A percentile compares a stretch with the other conserved stretches of the same genome.
Evolutionary conservation across 108 stramenopile genomes (phyloP).

Genomic region (Nitzschia palea): DNA sequence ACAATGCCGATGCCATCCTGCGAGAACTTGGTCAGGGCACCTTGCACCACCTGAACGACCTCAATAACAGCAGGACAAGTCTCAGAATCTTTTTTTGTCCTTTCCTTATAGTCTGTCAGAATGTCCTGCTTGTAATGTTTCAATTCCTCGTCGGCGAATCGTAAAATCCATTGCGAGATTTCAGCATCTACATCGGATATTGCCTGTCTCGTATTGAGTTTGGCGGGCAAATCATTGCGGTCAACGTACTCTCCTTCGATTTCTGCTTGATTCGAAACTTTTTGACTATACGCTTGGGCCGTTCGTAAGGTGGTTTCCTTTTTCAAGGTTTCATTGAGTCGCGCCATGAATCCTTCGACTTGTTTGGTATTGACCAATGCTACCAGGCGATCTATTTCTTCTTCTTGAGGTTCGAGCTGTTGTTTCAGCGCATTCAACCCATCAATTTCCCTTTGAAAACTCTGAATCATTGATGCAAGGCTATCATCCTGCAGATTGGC

Average conservation of each 20-base stretch:
- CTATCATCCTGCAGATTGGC: not conserved
- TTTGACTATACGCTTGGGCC: not conserved
- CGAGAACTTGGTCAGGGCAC: slow-evolving; percentile 21
- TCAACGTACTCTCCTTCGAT: not conserved
- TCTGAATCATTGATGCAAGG: not conserved
- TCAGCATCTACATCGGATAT: slow-evolving; percentile 10
- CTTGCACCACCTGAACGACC: slow-evolving; percentile 21
- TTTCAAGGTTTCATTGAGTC: slow-evolving; percentile 16
- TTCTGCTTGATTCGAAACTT: not conserved
- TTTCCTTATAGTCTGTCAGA: not conserved
- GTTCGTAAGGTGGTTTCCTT: slow-evolving; percentile 17
- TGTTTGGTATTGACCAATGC: slow-evolving; percentile 13
- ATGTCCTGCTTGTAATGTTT: slow-evolving; percentile 7
- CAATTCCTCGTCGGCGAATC: slow-evolving; percentile 24
- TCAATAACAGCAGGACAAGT: slow-evolving; percentile 10
- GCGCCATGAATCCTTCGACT: slow-evolving; percentile 2
- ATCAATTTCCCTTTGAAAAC: not conserved
- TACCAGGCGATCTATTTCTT: not conserved
- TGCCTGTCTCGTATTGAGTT: not conserved
- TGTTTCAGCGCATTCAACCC: slow-evolving; percentile 1
- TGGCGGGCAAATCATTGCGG: not conserved
- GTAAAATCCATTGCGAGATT: slow-evolving; percentile 18
- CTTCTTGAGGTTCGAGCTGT: not conserved
- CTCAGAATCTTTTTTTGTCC: not conserved
- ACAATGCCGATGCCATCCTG: slow-evolving; percentile 28